Evolutionary conservation across 495 filamentous ascomycete species (phyloP).

Genomic region (Gamarada debralockiae): DNA sequence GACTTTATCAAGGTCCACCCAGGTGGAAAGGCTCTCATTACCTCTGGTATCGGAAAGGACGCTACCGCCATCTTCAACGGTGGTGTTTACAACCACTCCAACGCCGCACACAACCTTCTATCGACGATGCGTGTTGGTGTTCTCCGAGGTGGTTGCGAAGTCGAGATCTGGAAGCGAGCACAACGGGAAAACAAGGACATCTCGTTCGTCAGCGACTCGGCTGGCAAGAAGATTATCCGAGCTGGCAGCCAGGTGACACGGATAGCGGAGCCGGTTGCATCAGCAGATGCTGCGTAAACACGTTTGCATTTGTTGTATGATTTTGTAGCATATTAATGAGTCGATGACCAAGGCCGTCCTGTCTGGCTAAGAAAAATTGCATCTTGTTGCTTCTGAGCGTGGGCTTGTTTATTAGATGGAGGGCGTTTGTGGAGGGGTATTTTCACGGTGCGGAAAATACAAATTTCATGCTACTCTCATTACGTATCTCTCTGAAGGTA

Average conservation of each 20-base stretch:
- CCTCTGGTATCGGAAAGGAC: constrained; percentile 90
- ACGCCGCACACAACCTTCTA: constrained; percentile 95
- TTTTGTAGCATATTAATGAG: constrained; percentile 10
- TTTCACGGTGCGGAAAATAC: no score
- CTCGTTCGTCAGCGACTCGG: constrained; percentile 72
- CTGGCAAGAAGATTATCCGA: constrained; percentile 80
- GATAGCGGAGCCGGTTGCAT: constrained; percentile 65
- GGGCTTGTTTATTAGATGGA: constrained; percentile 8
- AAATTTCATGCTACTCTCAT: no score
- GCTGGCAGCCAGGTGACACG: constrained; percentile 90
- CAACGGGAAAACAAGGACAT: constrained; percentile 86
- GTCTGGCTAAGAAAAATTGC: constrained; percentile 12
- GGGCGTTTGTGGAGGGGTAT: no score
- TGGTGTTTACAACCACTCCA: constrained; percentile 96
- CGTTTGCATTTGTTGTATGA: background rate
- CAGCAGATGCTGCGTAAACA: constrained; percentile 66
- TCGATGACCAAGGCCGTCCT: constrained; percentile 8
- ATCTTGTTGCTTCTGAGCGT: constrained; percentile 19
- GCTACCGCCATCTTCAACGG: constrained; percentile 99
- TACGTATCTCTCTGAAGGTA: no score
- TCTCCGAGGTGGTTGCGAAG: constrained; percentile 92
- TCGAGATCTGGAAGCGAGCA: constrained; percentile 98
- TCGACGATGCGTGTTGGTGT: constrained; percentile 97
- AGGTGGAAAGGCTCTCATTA: constrained; percentile 94
- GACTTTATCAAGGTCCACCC: constrained; percentile 97